Evolutionary conservation across 2,329 filamentous ascomycete species (phyloP), one percentile per base, ranked within the genome.

Genomic region (Periglandula ipomoeae): DNA sequence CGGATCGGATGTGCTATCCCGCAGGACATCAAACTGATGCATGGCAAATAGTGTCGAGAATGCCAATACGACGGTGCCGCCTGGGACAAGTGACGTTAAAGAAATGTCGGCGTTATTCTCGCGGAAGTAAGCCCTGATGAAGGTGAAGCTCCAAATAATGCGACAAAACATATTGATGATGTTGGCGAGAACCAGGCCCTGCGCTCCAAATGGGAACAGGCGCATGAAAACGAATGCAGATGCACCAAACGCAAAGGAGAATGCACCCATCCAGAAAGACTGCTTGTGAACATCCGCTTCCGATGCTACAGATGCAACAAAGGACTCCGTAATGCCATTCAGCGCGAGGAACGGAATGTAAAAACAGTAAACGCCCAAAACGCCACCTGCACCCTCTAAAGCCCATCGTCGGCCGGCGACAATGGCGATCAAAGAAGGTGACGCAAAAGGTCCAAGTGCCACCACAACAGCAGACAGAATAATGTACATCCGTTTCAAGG

Each of bases 261-360:
- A 96, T 2, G 69, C 74, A 4, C 79, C 77, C 91, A 98, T 97
- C 82, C 84, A 93, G 4, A 81, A 63, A 1, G 86, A 88, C 64
- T 98, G 93, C 4, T 63, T 66, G 53, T 88, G 81, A 3, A 98
- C 78, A 56, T 97, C 78, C 4, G 74, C 67, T 53, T 88, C 78
- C 0, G 79, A 84, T 1, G 91, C 90, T 1, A 94, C 87, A 2
- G 88, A 89, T 1, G 90, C 84, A 15, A 97, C 90, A 58, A 98
- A 97, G 0, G 89, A 88, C 68, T 98, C 93, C 2, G 85, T 81
- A 20, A 97, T 80, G 46, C 93, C 93, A 61, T 98, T 98, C 58
- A 95, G 70, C 3, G 91, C 93, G 4, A 97, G 76, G 23, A 97
- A 81, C 0, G 93, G 93, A 51, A 98, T 87, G 69, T 95, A 97